Conservation (phyloP, 129 eudicot genomes). For the Flaveria robusta region DNA sequence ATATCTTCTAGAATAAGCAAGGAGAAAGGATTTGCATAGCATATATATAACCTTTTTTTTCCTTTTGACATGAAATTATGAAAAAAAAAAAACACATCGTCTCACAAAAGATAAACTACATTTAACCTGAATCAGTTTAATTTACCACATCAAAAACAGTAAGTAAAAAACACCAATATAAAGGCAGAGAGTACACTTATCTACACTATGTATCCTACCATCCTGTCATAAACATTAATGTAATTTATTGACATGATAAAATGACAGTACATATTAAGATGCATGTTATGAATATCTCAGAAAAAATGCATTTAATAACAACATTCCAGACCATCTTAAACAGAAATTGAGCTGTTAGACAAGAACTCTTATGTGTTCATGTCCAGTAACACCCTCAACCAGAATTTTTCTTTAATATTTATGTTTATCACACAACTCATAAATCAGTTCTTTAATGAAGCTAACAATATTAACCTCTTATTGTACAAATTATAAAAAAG, state of each 20-base stretch:
- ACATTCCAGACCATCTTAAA: constrained; percentile 7
- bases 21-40: constrained; percentile 16
- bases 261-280: neutral
- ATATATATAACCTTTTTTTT: neutral
- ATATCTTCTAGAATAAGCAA: constrained; percentile 18
- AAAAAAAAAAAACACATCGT: neutral
- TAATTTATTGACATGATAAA: constrained; percentile 1
- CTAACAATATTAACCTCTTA: neutral
- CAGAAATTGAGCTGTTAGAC: neutral
- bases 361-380: neutral
- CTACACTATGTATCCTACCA: constrained; percentile 8
- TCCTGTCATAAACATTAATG: neutral
- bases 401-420: neutral
- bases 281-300: neutral
- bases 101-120: neutral
- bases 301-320: constrained; percentile 10
- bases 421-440: neutral
- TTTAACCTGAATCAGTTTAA: constrained; percentile 5
- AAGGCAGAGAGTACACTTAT: constrained; percentile 18
- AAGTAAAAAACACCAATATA: neutral
- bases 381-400: neutral
- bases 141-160: neutral
- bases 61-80: neutral
- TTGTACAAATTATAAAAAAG: neutral
- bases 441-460: neutral